phyloP scores from a whole-genome alignment of 2,329 filamentous ascomycete genomes.

The Calonectria pseudoturangicola region DNA sequence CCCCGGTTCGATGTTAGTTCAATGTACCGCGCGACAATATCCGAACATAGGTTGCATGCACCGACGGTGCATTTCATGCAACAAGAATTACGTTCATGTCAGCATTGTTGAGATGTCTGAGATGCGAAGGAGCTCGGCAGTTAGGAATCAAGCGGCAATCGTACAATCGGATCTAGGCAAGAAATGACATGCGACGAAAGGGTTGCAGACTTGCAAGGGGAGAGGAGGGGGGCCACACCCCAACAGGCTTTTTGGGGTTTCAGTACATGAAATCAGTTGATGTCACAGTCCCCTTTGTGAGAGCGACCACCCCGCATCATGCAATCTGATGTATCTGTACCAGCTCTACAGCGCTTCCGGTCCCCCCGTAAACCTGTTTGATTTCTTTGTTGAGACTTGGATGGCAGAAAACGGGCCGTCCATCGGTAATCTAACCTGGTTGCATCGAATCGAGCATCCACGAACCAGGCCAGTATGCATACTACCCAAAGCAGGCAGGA shows the following conservation, averaged over 20 bases:
- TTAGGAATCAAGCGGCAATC: conserved; percentile 31
- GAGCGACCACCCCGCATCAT: conserved; percentile 16
- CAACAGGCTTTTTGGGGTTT: conserved; percentile 19
- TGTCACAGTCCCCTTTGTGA: conserved; percentile 6
- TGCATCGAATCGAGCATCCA: conserved; percentile 37
- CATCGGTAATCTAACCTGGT: conserved; percentile 32
- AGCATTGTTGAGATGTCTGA: conserved; percentile 28
- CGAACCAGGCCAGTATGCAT: conserved; percentile 23
- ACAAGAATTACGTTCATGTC: conserved; percentile 35
- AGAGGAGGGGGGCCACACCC: conserved; percentile 23
- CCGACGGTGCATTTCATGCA: conserved; percentile 35
- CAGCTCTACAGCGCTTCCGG: conserved; percentile 3
- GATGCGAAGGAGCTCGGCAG: conserved; percentile 30
- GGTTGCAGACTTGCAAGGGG: conserved; percentile 26
- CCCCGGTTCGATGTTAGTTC: conserved; percentile 1
- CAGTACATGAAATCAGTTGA: conserved; percentile 3
- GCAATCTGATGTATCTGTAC: conserved; percentile 7
- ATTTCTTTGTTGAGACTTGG: conserved; percentile 24
- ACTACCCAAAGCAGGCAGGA: conserved; percentile 22
- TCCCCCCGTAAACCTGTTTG: conserved; percentile 27
- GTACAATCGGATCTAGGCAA: conserved; percentile 24
- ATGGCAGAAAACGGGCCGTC: conserved; percentile 2
- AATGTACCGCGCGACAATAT: background rate
- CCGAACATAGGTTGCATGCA: conserved; percentile 25
- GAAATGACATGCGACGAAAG: conserved; percentile 29